Percentiles rank a stretch among this genome's conserved stretches.
Evolutionary conservation across 768 basidiomycete species (phyloP).

Genomic region (Mycena chlorophos): DNA sequence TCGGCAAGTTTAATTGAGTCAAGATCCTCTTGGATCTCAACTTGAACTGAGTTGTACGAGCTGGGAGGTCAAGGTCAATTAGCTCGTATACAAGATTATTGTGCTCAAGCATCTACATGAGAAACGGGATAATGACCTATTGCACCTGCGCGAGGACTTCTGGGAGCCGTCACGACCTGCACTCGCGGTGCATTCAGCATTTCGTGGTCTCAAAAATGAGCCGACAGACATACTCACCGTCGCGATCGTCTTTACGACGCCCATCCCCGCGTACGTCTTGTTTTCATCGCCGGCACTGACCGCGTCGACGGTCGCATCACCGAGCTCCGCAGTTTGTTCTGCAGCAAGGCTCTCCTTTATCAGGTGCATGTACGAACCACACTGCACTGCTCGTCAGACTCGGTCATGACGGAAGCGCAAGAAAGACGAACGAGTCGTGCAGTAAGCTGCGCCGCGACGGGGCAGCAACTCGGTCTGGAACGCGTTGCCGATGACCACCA

Average conservation of each 20-base stretch:
- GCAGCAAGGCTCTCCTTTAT: conserved; percentile 63
- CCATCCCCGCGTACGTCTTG: conserved; percentile 87
- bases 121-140: conserved; percentile 77
- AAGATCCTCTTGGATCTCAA: too few relatives aligned
- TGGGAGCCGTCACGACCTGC: conserved; percentile 76
- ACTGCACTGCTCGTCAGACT: conserved; percentile 42
- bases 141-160: conserved; percentile 77
- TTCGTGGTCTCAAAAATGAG: not conserved
- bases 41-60: too few relatives aligned
- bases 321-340: conserved; percentile 47
- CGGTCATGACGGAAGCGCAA: not conserved
- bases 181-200: not conserved
- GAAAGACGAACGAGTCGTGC: conserved; percentile 63
- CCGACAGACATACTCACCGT: conserved; percentile 50
- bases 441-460: conserved; percentile 78
- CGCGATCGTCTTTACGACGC: conserved; percentile 79
- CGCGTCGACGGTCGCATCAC: conserved; percentile 55
- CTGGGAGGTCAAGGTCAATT: too few relatives aligned
- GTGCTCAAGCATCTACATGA: conserved; percentile 73
- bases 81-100: conserved; percentile 76
- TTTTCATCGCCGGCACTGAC: conserved; percentile 69
- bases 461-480: conserved; percentile 85
- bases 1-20: too few relatives aligned
- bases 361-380: conserved; percentile 80
- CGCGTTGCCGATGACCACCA: conserved; percentile 84